Conservation (phyloP, 1,139 yeast species). For the Saccharomyces pastorianus region DNA sequence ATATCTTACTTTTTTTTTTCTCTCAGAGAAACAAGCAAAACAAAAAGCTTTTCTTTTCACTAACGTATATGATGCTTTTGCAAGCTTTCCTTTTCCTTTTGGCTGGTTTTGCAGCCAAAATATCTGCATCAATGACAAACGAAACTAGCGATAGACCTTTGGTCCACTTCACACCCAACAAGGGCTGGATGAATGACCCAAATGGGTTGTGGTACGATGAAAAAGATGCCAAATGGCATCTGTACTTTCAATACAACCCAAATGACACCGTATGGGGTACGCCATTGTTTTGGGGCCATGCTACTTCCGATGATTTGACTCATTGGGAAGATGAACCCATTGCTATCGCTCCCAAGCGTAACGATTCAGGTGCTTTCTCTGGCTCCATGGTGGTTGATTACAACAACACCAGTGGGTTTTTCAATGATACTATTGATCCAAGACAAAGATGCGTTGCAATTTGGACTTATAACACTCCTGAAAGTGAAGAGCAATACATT, state of each 20-base stretch:
- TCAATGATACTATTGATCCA: conserved; percentile 24
- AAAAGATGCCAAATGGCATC: conserved; percentile 25
- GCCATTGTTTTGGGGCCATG: neutral
- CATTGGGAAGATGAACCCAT: conserved; percentile 31
- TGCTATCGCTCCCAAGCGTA: conserved; percentile 28
- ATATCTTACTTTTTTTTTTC: neutral
- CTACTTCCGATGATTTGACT: conserved; percentile 29
- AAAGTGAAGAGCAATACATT: conserved; percentile 29
- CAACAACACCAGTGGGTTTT: conserved; percentile 35
- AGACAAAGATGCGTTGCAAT: conserved; percentile 34
- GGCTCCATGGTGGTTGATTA: conserved; percentile 34
- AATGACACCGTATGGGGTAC: neutral
- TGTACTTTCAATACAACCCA: conserved; percentile 31
- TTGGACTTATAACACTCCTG: conserved; percentile 29
- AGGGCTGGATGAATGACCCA: conserved; percentile 30
- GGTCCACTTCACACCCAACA: conserved; percentile 21
- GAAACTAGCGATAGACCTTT: conserved; percentile 15
- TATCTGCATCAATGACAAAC: neutral
- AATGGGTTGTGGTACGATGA: conserved; percentile 27
- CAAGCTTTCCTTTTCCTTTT: neutral
- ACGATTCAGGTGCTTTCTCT: conserved; percentile 31
- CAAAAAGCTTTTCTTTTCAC: neutral
- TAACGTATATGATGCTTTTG: neutral
- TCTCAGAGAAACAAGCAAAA: neutral
- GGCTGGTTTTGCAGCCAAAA: neutral